Evolutionary conservation across 108 stramenopile genomes (phyloP), one percentile per base, ranked within the genome.

Genomic region (Stephanodiscus triporus): DNA sequence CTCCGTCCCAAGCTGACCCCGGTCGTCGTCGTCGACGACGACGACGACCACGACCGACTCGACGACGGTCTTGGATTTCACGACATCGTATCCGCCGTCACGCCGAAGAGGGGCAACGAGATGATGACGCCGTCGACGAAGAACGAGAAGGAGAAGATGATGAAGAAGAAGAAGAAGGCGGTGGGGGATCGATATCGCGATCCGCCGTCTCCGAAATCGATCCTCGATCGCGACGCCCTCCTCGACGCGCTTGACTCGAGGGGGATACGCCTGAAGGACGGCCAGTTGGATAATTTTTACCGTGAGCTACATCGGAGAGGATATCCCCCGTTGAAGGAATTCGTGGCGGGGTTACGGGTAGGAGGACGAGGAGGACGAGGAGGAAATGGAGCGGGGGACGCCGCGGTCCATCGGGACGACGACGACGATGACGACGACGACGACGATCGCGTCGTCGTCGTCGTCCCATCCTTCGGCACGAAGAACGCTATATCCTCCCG

Each of bases 231-330:
- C 26, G 53, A 61, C 23, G 78, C 84, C n/a, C 78, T 95, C 34
- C 45, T 73, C 6, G 70, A 85, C 70, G 83, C 85, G 2, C 67
- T 95, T 38, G 84, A 92, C 40, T 76, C 80, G 32, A 65, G 80
- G 24, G 82, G 72, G 10, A 87, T 90, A n/a, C 36, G 37, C 70
- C 38, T 95, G 36, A 89, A 84, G 42, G 63, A 63, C 23, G 34
- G 74, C 4, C 94, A 95, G 61, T 51, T 95, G 9, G 88, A 88
- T 30, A 68, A 56, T 5, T 91, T 95, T 50, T 95, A 95, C 49
- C 88, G 89, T 54, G 62, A 80, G 9, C 70, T 95, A 24, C 94
- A 95, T 76, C 84, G 90, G 64, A 81, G 87, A 24, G 84, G 89
- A 26, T 95, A 95, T 77, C 91, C 89, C 34, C 60, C 83, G 0